Conservation (phyloP, 805 yeast species). For the Tetrapisispora phaffii region DNA sequence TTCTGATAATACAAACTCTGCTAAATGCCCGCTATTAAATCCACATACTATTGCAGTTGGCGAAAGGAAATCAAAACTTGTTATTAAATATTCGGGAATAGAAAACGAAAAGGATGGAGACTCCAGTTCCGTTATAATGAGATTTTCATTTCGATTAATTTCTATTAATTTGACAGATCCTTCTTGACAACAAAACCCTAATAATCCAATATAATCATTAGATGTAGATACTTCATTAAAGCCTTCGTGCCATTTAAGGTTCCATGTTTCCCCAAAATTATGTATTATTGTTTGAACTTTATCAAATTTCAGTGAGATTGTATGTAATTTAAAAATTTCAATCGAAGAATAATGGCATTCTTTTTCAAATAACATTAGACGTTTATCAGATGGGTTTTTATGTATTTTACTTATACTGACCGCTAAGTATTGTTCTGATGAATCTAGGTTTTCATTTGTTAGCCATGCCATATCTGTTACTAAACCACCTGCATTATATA, state of each 20-base stretch:
- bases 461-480: slow-evolving; percentile 49
- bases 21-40: slow-evolving; percentile 46
- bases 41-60: slow-evolving; percentile 44
- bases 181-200: slow-evolving; percentile 48
- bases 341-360: slow-evolving; percentile 32
- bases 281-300: slow-evolving; percentile 29
- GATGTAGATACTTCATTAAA: slow-evolving; percentile 7
- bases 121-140: slow-evolving; percentile 5
- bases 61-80: slow-evolving; percentile 40
- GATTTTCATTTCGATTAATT: slow-evolving; percentile 16
- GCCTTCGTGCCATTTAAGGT: slow-evolving; percentile 30
- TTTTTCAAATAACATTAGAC: slow-evolving; percentile 22
- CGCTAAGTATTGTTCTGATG: slow-evolving; percentile 36
- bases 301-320: slow-evolving; percentile 19
- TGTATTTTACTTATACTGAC: slow-evolving; percentile 36
- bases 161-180: slow-evolving; percentile 45
- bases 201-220: slow-evolving; percentile 29
- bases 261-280: slow-evolving; percentile 37
- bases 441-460: slow-evolving; percentile 20
- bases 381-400: slow-evolving; percentile 22
- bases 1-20: slow-evolving; percentile 40
- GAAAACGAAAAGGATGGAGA: slow-evolving; percentile 22
- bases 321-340: slow-evolving; percentile 36
- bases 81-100: slow-evolving; percentile 29
- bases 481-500: slow-evolving; percentile 42